These are phyloP conservation scores for Colletotrichum salicis DNA, from an alignment of 2,329 filamentous ascomycete genomes.

Conservation along the genomic window DNA sequence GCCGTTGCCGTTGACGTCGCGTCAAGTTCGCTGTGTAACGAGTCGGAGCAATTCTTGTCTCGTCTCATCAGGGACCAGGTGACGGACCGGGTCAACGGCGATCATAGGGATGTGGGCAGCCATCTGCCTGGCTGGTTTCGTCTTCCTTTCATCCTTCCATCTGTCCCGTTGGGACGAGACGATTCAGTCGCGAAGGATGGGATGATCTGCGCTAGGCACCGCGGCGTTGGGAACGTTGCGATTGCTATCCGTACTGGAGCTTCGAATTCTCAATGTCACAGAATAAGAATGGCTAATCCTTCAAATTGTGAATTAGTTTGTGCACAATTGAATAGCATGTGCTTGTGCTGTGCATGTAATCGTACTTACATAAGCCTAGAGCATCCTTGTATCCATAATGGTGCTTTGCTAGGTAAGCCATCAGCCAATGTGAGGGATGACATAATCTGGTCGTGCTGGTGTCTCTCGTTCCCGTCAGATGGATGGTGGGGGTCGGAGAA, in stretches of 20 bases:
- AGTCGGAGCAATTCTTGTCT: not conserved
- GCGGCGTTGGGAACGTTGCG: not conserved
- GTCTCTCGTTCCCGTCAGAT: not conserved
- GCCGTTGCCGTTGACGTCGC: not conserved
- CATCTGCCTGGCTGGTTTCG: not conserved
- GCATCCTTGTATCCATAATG: not conserved
- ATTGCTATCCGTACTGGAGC: not conserved
- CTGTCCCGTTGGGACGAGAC: not conserved
- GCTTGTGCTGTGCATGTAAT: not conserved
- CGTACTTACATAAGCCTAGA: not conserved
- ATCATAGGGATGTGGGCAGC: not conserved
- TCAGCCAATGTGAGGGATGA: not conserved
- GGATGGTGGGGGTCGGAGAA: not conserved
- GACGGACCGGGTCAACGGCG: not conserved
- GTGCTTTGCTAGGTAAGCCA: no score
- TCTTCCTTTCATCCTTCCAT: not conserved
- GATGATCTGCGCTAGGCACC: slow-evolving; percentile 7
- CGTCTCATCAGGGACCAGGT: not conserved
- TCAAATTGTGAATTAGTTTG: not conserved
- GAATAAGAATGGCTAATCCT: not conserved
- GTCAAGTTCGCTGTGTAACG: not conserved
- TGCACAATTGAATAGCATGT: not conserved
- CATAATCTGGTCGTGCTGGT: not conserved
- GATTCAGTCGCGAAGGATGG: not conserved
- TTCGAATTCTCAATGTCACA: not conserved